Conservation (phyloP, 2,329 filamentous ascomycete genomes). For the Fusarium hostae region DNA sequence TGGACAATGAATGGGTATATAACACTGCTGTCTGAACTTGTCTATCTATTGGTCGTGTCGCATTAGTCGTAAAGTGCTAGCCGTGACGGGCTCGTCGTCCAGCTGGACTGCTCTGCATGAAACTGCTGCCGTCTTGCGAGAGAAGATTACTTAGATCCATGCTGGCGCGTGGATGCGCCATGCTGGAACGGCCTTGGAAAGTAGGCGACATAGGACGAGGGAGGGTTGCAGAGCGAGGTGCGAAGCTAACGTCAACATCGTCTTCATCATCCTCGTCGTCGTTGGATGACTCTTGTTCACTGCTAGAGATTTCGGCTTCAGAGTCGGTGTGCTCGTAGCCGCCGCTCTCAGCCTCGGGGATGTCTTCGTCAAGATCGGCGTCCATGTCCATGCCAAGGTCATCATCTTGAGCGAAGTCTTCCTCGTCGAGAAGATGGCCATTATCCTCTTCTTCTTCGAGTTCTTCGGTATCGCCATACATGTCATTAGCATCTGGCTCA, state of each 20-base stretch:
- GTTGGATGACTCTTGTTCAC: slow-evolving; percentile 54
- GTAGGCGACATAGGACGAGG: slow-evolving; percentile 54
- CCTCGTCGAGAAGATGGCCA: slow-evolving; percentile 71
- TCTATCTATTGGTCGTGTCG: slow-evolving; percentile 24
- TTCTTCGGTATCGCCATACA: slow-evolving; percentile 66
- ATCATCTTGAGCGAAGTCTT: slow-evolving; percentile 61
- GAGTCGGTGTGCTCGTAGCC: slow-evolving; percentile 84
- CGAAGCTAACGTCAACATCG: slow-evolving; percentile 52
- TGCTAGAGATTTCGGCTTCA: slow-evolving; percentile 70
- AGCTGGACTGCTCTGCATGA: slow-evolving; percentile 66
- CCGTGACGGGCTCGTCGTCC: slow-evolving; percentile 51
- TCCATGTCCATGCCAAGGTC: slow-evolving; percentile 63
- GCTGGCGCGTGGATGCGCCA: slow-evolving; percentile 55
- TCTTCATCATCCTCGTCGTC: slow-evolving; percentile 49
- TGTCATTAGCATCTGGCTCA: slow-evolving; percentile 58
- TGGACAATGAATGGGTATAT: slow-evolving; percentile 39
- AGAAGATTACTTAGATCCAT: slow-evolving; percentile 68
- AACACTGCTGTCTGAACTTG: slow-evolving; percentile 26
- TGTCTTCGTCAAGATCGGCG: slow-evolving; percentile 76
- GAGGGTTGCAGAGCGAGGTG: slow-evolving; percentile 50
- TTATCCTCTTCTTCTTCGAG: slow-evolving; percentile 66
- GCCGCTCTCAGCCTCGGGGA: slow-evolving; percentile 71
- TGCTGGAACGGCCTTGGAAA: slow-evolving; percentile 45
- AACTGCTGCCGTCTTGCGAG: slow-evolving; percentile 67
- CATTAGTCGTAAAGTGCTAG: slow-evolving; percentile 26